These are phyloP conservation scores for Xylaria sp. DNA, from an alignment of 2,329 filamentous ascomycete genomes.

Conservation along the genomic window DNA sequence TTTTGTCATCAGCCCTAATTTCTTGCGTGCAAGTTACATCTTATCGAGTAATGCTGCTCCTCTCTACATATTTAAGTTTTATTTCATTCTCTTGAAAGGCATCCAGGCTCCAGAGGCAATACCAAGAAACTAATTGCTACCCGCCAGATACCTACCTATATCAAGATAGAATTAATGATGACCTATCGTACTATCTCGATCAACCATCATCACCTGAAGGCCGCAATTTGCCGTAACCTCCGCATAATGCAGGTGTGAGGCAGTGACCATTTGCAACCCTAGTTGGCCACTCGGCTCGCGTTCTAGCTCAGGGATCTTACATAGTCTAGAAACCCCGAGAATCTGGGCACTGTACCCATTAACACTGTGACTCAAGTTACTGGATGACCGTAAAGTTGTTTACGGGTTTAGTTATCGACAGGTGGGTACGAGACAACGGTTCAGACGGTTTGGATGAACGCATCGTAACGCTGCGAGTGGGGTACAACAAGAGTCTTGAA, in stretches of 20 bases:
- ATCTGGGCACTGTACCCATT: slow-evolving; percentile 22
- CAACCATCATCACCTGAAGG: slow-evolving; percentile 6
- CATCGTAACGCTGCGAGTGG: slow-evolving; percentile 31
- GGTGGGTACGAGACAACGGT: neutral
- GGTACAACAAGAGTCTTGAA: slow-evolving; percentile 14
- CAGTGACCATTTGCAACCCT: slow-evolving; percentile 31
- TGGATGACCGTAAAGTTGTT: slow-evolving; percentile 18
- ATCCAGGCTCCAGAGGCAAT: slow-evolving; percentile 4
- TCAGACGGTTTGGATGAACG: neutral
- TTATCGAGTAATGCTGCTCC: neutral
- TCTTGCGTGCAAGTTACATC: neutral
- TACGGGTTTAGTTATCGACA: slow-evolving; percentile 16
- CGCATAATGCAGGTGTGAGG: slow-evolving; percentile 38
- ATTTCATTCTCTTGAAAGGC: neutral
- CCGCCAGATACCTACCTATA: slow-evolving; percentile 2
- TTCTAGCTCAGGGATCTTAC: slow-evolving; percentile 21
- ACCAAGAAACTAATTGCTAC: neutral
- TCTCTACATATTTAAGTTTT: neutral
- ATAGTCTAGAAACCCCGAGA: neutral
- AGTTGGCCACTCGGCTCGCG: slow-evolving; percentile 25
- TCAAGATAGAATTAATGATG: neutral
- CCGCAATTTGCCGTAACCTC: slow-evolving; percentile 26
- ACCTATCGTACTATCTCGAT: neutral
- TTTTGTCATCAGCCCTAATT: slow-evolving; percentile 6
- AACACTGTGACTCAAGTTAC: slow-evolving; percentile 23